Evolutionary conservation across 352 stramenopile genomes (phyloP), one percentile per base, ranked within the genome.

Genomic region (Phytophthora kernoviae): DNA sequence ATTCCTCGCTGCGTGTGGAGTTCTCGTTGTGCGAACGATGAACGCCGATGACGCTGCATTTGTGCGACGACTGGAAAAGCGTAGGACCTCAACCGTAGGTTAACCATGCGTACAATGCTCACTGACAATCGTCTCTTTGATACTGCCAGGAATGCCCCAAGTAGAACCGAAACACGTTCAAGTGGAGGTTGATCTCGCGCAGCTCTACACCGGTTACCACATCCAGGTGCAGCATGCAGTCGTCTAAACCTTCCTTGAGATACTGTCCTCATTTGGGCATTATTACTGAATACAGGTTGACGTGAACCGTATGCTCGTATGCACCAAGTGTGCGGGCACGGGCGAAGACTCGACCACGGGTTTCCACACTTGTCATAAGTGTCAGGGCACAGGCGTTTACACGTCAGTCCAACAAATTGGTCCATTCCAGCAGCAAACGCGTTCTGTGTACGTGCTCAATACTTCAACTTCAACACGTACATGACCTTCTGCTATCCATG

Each of bases 351-450:
- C 64, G 10, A 60, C 48, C 0, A 43, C 65, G 7, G 71, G 70
- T n/a, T 81, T 79, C 49, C 68, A 83, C 44, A 21, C 55, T 15
- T 83, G 73, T 65, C 73, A 70, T 50, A 65, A 68, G 24, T 82
- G 74, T 36, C 47, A 77, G 7, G 71, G 62, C 52, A 66, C 60
- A 6, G 73, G 74, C 18, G 45, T 75, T 10, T 61, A 64, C 48
- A 74, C 65, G 17, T 42, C 40, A 8, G 55, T 72, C 41, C 26
- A 80, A 56, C 74, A 71, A 27, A 68, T 83, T 41, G 70, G 74
- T 0, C 54, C 63, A 3, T 74, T 78, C 48, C 66, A 76, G 48
- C 70, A 83, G 46, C 65, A 79, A 41, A 61, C 80, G 14, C 73
- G 70, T 32, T 56, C 70, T 4, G 22, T 59, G 73, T 81, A 54